Conservation (phyloP, 176 grass and related monocot genomes). For the Miscanthus lutarioriparius region DNA sequence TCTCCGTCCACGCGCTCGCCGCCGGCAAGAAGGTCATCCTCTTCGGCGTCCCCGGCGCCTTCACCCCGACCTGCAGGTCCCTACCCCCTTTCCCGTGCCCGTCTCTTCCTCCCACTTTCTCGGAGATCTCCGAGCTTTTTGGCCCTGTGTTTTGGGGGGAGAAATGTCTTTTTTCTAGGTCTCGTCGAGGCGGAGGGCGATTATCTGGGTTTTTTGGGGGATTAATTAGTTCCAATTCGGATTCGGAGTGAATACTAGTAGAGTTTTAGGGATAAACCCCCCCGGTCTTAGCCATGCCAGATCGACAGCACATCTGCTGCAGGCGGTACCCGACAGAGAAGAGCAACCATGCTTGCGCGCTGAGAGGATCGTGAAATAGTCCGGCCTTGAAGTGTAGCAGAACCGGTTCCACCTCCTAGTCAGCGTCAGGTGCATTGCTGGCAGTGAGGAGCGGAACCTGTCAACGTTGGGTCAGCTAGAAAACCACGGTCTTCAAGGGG, state of each 20-base stretch:
- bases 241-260: background rate
- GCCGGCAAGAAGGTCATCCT: constrained; percentile 94
- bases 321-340: background rate
- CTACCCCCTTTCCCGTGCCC: background rate
- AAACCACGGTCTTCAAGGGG: constrained; percentile 3
- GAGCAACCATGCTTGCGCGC: background rate
- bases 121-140: background rate
- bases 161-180: background rate
- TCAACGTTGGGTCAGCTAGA: background rate
- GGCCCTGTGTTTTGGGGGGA: background rate
- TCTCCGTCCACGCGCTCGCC: constrained; percentile 66
- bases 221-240: background rate
- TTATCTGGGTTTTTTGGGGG: background rate
- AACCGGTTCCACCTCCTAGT: constrained; percentile 14
- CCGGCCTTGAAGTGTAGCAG: constrained; percentile 3
- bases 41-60: constrained; percentile 94
- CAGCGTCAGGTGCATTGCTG: background rate
- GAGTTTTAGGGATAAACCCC: background rate
- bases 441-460: background rate
- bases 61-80: constrained; percentile 98
- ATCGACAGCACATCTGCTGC: background rate
- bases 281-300: background rate
- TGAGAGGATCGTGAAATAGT: background rate
- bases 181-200: background rate
- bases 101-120: background rate